These are phyloP conservation scores for Parasitella parasitica DNA, from an alignment of 371 early-diverging fungal species.

Conservation along the genomic window DNA sequence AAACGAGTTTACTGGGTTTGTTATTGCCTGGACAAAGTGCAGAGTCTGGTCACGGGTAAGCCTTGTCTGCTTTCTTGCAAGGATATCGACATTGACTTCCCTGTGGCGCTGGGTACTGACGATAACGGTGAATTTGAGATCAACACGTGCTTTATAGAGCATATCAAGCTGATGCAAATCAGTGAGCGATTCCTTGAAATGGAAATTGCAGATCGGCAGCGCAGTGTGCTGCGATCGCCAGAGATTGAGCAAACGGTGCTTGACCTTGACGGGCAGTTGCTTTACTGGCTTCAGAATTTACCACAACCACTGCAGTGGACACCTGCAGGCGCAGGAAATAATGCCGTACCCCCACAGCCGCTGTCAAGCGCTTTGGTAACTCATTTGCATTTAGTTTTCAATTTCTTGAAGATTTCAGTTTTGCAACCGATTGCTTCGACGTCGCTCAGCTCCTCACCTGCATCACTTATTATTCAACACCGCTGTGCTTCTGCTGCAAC, in stretches of 20 bases:
- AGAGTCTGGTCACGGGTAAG: conserved; percentile 15
- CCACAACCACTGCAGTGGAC: conserved; percentile 31
- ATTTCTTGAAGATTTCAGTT: conserved; percentile 15
- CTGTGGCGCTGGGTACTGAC: conserved; percentile 24
- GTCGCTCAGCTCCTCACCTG: background rate
- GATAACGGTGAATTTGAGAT: conserved; percentile 26
- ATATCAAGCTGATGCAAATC: conserved; percentile 30
- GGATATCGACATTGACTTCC: conserved; percentile 27
- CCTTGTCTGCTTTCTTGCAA: conserved; percentile 21
- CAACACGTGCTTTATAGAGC: conserved; percentile 28
- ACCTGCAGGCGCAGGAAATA: conserved; percentile 10
- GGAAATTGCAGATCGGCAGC: conserved; percentile 20
- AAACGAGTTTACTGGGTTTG: conserved; percentile 34
- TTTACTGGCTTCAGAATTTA: conserved; percentile 17
- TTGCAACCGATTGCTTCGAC: conserved; percentile 4
- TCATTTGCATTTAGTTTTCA: conserved; percentile 28
- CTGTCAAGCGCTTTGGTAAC: conserved; percentile 28
- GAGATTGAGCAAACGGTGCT: conserved; percentile 22
- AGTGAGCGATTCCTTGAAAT: conserved; percentile 19
- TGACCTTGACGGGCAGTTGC: conserved; percentile 19
- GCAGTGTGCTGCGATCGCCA: conserved; percentile 7
- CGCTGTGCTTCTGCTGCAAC: conserved; percentile 20
- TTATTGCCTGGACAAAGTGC: conserved; percentile 33
- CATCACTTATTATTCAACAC: conserved; percentile 16
- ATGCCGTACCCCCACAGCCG: conserved; percentile 25